Evolutionary conservation across 176 grass and related monocot genomes (phyloP), one percentile per base, ranked within the genome.

Genomic region (Saccharum officinarum): DNA sequence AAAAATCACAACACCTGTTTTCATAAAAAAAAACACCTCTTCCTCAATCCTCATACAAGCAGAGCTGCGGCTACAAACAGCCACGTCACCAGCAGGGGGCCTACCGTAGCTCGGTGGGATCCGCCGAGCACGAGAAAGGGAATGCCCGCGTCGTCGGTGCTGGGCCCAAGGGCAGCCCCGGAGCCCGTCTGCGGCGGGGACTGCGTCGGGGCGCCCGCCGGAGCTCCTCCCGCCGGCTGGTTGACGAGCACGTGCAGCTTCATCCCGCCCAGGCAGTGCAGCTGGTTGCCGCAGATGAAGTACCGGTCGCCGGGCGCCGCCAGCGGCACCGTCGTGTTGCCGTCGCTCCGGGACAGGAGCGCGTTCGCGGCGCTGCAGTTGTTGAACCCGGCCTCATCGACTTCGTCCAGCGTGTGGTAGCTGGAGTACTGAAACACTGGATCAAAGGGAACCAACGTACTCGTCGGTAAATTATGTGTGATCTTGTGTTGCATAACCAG

Each of bases 211-310:
- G 22, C 57, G 2, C 22, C 3, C 59, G n/a, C n/a, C 59, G 80
- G n/a, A 26, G 59, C 55, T 60, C 22, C 49, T 1, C 60, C 82
- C 4, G 83, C 20, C 10, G 73, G 49, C 64, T 71, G 69, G 25
- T 11, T 41, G 65, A 96, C 81, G 66, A 69, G 87, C 47, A 94
- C 90, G 25, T 85, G 82, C 63, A 99, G 79, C 82, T 82, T 90
- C 97, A 97, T 92, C 55, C 97, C 97, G 23, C 92, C 86, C 41
- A 99, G 67, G 84, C 97, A 99, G 84, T 97, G 90, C 73, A 86
- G 82, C 57, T 81, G 10, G 47, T 80, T 69, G 34, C 84, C 84
- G 59, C 88, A 90, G 70, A 96, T 71, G 90, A 99, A 99, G 92
- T 91, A 88, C 20, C 86, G 80, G 49, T 88, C 79, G 33, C 93